Base-by-base conservation (phyloP, 352 stramenopile species). In the Phytopythium cucurbitacearum region DNA sequence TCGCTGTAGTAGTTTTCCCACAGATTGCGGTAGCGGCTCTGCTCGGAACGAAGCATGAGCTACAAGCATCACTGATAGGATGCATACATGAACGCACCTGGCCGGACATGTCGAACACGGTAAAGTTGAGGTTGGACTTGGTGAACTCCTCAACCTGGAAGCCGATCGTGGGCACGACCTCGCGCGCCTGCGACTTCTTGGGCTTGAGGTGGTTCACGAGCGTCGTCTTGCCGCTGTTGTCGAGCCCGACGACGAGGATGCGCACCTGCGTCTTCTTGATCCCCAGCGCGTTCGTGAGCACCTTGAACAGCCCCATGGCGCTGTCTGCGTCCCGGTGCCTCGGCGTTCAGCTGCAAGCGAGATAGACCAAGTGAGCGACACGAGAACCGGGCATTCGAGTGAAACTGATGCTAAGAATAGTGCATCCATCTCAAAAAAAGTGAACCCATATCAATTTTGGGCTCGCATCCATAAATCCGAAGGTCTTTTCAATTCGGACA, bases 131-230 rank as follows among this genome's bases (percentile, higher is more conserved):
- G 62, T 96, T 96, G 55, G 87, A 70, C 62, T 96, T 96, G 35
- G 71, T 75, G 57, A 97, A 95, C 57, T 93, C 76, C 59, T 97
- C 87, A 45, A 96, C 87, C 56, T 94, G 77, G 67, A 96, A 96
- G 45, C 88, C 88, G 42, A 97, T 89, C 21, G 88, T 97, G 34
- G 88, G 88, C 49, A 89, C 88, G 21, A 95, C 83, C 63, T 96
- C 88, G 40, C 76, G 80, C 7, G 72, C 62, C 53, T 86, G 79
- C n/a, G 69, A 85, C 59, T 96, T 94, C 53, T 85, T 89, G 36
- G 87, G 89, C 59, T 97, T 97, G 53, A 97, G 72, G 60, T 97
- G 81, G 61, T 97, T 94, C 56, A 97, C 80, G n/a, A 97, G 71
- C 37, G 89, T 96, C 47, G 89, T 96, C 69, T 97, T 97, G 62